Evolutionary conservation across 148 eudicot genomes (phyloP), one percentile per base, ranked within the genome.

Genomic region (Tetragonia tetragonoides): DNA sequence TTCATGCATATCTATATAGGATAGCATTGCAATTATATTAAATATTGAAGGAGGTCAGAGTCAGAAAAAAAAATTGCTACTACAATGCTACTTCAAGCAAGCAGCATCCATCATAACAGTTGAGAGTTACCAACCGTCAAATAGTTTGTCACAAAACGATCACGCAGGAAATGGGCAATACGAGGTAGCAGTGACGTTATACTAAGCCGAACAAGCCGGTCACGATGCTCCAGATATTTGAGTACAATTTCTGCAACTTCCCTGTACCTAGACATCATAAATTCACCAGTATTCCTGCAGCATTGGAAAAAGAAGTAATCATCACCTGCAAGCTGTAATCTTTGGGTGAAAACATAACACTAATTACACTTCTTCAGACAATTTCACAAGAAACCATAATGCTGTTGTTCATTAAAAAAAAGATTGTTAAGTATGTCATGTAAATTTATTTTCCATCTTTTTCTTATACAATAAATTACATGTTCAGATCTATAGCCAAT

Each of bases 251-350:
- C 99, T 38, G 99, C 97, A 79, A 95, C 97, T 87, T 95, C 99
- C 79, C 97, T 90, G 62, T 95, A 95, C 84, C 99, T 88, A 70
- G 97, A 95, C 99, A 95, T 95, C 99, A 95, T 95, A 78, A 95
- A 95, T 84, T 95, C 99, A 3, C 99, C 97, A 0, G 97, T 91
- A 74, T 95, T 95, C 86, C 99, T 95, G 97, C 78, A 82, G 68
- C 38, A 75, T 74, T 24, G 46, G 17, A 66, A n/a, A 34, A 44
- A 75, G 39, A 46, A 23, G 38, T 42, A 62, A 74, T 54, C 54
- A 81, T 18, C 39, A 68, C 5, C 60, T 51, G 39, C 61, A 63
- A 81, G 44, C 37, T 8, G 61, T 14, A 39, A 61, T 38, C 68
- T 41, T 54, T 15, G 18, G 8, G 28, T 49, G 47, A 39, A 51